Evolutionary conservation across 1,284 basidiomycete genomes (phyloP).

Genomic region (Phylloporus sp.): DNA sequence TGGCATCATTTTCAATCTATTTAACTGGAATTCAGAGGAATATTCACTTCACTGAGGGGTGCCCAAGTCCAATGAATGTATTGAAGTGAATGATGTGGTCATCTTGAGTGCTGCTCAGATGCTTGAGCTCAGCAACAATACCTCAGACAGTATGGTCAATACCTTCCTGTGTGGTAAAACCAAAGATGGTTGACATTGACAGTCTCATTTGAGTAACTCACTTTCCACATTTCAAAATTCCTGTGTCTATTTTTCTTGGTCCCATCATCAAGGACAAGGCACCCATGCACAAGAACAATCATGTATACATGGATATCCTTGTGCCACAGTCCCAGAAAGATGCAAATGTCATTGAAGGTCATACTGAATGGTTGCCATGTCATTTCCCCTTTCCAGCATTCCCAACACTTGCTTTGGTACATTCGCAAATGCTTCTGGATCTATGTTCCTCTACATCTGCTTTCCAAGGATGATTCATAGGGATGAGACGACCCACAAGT

Average conservation of each 20-base stretch:
- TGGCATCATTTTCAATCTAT: too few relatives aligned
- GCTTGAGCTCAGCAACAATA: not conserved
- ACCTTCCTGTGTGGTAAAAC: not conserved
- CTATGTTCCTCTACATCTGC: constrained; percentile 9
- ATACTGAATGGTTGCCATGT: not conserved
- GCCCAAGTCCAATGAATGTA: not conserved
- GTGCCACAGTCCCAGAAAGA: constrained; percentile 18
- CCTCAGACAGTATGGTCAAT: not conserved
- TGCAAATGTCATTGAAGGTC: not conserved
- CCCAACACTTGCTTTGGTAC: not conserved
- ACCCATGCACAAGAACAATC: constrained; percentile 17
- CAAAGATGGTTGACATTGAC: constrained; percentile 12
- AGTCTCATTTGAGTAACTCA: constrained; percentile 15
- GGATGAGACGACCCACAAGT: constrained; percentile 1
- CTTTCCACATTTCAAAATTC: not conserved
- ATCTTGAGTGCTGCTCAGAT: constrained; percentile 1
- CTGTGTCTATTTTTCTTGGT: not conserved
- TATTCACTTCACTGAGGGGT: not conserved
- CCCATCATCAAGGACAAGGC: constrained; percentile 5
- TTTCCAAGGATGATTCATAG: constrained; percentile 29
- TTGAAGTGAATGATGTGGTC: not conserved
- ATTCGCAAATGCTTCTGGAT: not conserved
- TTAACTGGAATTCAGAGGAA: not conserved
- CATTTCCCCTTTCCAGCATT: not conserved
- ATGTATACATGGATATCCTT: constrained; percentile 17